Conservation (phyloP, 495 filamentous ascomycete species). For the Aspergillus indologenus region DNA sequence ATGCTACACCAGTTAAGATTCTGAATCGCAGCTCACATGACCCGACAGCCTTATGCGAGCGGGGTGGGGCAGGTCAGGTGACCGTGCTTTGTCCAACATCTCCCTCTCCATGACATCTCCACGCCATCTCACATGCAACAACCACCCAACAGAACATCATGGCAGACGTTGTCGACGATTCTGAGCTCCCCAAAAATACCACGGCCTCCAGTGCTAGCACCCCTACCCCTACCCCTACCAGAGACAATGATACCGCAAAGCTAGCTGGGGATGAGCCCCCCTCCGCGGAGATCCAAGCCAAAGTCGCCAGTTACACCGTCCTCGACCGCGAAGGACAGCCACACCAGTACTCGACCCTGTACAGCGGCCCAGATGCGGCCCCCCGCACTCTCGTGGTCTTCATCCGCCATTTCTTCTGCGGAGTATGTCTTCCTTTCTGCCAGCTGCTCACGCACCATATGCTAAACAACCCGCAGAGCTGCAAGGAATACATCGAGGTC, state of each 20-base stretch:
- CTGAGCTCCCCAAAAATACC: no score
- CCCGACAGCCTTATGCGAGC: no score
- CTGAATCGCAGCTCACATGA: no score
- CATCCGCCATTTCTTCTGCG: slow-evolving; percentile 87
- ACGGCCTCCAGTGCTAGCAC: no score
- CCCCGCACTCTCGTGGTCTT: slow-evolving; percentile 71
- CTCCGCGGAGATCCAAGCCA: slow-evolving; percentile 40
- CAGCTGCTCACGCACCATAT: not conserved
- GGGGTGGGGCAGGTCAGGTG: no score
- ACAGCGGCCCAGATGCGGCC: slow-evolving; percentile 51
- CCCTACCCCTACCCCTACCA: no score
- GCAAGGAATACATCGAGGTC: slow-evolving; percentile 61
- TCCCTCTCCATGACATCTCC: no score
- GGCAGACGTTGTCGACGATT: not conserved
- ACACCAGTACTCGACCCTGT: slow-evolving; percentile 65
- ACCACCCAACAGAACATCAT: no score
- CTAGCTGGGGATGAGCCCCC: slow-evolving; percentile 44
- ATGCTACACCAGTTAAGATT: no score
- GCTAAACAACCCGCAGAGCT: slow-evolving; percentile 48
- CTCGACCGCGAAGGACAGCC: slow-evolving; percentile 62
- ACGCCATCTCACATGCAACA: no score
- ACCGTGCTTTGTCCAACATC: no score
- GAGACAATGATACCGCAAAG: no score
- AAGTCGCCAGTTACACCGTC: slow-evolving; percentile 56
- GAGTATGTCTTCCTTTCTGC: slow-evolving; percentile 51